Base-by-base conservation (phyloP, 148 eudicot genomes). In the Vaccinium myrtillus region DNA sequence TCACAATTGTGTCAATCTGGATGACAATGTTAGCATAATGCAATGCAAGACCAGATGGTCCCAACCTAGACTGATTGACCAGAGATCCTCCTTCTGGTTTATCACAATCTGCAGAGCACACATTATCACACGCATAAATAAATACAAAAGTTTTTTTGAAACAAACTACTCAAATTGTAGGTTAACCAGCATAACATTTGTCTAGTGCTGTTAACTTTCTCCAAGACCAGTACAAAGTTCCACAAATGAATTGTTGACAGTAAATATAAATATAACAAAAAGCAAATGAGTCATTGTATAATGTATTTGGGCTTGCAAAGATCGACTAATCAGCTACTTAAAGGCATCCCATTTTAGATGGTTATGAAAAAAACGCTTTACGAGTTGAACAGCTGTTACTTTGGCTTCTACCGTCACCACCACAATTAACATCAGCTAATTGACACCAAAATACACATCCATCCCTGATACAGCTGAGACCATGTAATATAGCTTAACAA, bases 11-110 rank as follows among this genome's bases (percentile, higher is more conserved):
- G 80, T 91, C 94, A 51, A 93, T 93, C 78, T 89, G 92, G 55
- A 86, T 87, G 56, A 93, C 87, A 63, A 93, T 90, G 83, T 93
- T 93, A 48, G 95, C 95, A 85, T 93, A 93, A 85, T 93, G 95
- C 82, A 93, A 82, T 58, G 91, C 84, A 84, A 93, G 95, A 58
- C 95, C 95, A 85, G 90, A 88, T 73, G 89, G 86, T 78, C 95
- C 95, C 73, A 93, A 78, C 77, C 83, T 92, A 69, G 75, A 84
- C 81, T 77, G 87, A 74, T 82, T 81, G 78, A 25, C 82, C 50
- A 55, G 74, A 76, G 86, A 84, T 78, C 81, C 86, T 56, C 83
- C 71, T 51, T 76, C 86, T 48, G 80, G 84, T 65, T 71, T 59
- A 83, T 78, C 85, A 84, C 58, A 82, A 82, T 86, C 92, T 90